Evolutionary conservation across 805 yeast genomes (phyloP), one percentile per base, ranked within the genome.

Genomic region (Hyphopichia homilentoma): DNA sequence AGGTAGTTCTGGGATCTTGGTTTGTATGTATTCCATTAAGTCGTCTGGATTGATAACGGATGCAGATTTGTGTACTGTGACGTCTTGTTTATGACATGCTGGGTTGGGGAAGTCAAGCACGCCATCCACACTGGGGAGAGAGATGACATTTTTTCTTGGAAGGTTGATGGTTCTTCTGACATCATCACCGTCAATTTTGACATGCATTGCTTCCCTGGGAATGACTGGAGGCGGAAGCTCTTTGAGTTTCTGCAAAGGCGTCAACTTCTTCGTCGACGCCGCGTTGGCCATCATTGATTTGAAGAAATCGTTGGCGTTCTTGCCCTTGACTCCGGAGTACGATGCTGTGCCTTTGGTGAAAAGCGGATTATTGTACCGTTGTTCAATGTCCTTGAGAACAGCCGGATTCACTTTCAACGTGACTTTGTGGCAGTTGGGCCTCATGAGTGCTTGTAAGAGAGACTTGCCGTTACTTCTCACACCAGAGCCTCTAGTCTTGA

Each of bases 201-300:
- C 61, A 43, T 65, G 67, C 41, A 71, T 54, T 16, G 49, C 48
- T 2, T 50, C 45, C 15, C 45, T 44, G 4, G 41, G 36, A 2
- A 71, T 29, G 2, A 33, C 29, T 0, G 67, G 68, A 3, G 66
- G 61, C 2, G 44, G 41, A 29, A 70, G 45, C 18, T 48, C 55
- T 30, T 54, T 56, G 18, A 61, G 41, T 35, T 55, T 59, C 26
- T 54, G 61, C 3, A 58, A 39, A 2, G 59, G 53, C 2, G 62
- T 54, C 17, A 55, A 35, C 32, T 59, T 57, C 9, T 43, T 36
- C 26, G 43, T 48, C 8, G 60, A 45, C 2, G 62, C 52, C 3
- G 58, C 52, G 15, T 51, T 41, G 11, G 52, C 52, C 57, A 69
- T 61, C 65, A 71, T 65, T 33, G 61, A 58, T 12, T 44, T 55